A percentile compares a stretch with the other conserved stretches of the same genome.
Conservation (phyloP, 192 early-diverging fungal species). For the Rhizoclosmatium globosum region DNA sequence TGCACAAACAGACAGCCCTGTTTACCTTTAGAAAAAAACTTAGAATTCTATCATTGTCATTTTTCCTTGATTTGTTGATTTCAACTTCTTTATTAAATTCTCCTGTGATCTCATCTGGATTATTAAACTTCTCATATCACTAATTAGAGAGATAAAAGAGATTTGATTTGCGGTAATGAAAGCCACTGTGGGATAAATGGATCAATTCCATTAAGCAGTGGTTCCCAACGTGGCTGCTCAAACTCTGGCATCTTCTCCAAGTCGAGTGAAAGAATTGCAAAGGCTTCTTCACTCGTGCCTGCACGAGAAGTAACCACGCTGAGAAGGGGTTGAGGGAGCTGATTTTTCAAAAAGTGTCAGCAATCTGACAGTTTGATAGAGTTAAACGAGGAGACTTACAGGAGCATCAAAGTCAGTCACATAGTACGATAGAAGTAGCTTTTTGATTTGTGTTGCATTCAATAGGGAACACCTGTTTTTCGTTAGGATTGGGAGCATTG, state of each 20-base stretch:
- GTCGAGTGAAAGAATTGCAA: conserved; percentile 83
- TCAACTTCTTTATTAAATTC: too few species aligned
- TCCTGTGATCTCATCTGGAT: too few species aligned
- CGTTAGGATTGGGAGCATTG: not conserved
- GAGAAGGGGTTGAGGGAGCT: conserved; percentile 86
- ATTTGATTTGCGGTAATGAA: conserved; percentile 51
- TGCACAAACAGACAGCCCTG: too few species aligned
- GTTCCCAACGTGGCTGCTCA: conserved; percentile 57
- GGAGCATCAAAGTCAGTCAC: conserved; percentile 95
- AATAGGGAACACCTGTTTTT: conserved; percentile 79
- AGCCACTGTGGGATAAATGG: conserved; percentile 77
- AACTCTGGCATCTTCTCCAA: conserved; percentile 71
- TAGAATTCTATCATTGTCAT: too few species aligned
- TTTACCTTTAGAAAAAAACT: too few species aligned
- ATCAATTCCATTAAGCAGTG: conserved; percentile 72
- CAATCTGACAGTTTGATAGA: not conserved
- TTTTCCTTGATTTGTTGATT: too few species aligned
- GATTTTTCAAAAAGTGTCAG: conserved; percentile 20
- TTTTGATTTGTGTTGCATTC: conserved; percentile 96
- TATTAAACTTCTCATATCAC: too few species aligned
- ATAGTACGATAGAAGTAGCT: conserved; percentile 94
- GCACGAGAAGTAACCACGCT: conserved; percentile 86
- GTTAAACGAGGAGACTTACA: conserved; percentile 49
- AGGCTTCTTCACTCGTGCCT: conserved; percentile 78
- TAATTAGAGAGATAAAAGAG: not conserved